Evolutionary conservation across 169 alveolate species (phyloP).

Genomic region (Cryptosporidium sp.): DNA sequence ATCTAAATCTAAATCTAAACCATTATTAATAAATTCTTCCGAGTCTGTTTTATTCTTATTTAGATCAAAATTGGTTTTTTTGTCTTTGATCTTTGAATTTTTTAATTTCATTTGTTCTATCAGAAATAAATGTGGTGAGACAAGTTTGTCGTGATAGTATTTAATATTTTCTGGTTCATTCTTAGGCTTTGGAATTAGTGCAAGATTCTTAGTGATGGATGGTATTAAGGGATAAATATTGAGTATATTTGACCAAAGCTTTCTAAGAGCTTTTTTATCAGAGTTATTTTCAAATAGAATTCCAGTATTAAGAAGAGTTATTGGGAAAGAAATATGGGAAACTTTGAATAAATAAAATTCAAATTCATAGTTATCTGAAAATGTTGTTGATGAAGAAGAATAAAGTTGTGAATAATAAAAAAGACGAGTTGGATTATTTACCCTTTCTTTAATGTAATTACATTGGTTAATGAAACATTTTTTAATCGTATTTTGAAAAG

Average conservation of each 20-base stretch:
- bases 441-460: slow-evolving; percentile 30
- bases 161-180: not conserved
- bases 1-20: not conserved
- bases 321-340: slow-evolving; percentile 28
- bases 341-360: slow-evolving; percentile 54
- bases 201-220: slow-evolving; percentile 39
- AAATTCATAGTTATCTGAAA: not conserved
- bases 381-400: not conserved
- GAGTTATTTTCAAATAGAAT: not conserved
- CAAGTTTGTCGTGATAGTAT: slow-evolving; percentile 27
- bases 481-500: slow-evolving; percentile 8
- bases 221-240: slow-evolving; percentile 66
- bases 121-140: slow-evolving; percentile 44
- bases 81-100: not conserved
- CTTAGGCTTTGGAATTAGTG: slow-evolving; percentile 46
- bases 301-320: slow-evolving; percentile 44
- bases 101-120: slow-evolving; percentile 10
- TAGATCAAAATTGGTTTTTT: not conserved
- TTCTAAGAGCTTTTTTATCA: slow-evolving; percentile 13
- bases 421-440: slow-evolving; percentile 7
- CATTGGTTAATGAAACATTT: slow-evolving; percentile 35
- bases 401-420: not conserved
- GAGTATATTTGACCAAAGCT: slow-evolving; percentile 41
- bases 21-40: not conserved
- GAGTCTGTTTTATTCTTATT: no score